Conservation (phyloP, 345 rosid species). For the Hibiscus mutabilis region DNA sequence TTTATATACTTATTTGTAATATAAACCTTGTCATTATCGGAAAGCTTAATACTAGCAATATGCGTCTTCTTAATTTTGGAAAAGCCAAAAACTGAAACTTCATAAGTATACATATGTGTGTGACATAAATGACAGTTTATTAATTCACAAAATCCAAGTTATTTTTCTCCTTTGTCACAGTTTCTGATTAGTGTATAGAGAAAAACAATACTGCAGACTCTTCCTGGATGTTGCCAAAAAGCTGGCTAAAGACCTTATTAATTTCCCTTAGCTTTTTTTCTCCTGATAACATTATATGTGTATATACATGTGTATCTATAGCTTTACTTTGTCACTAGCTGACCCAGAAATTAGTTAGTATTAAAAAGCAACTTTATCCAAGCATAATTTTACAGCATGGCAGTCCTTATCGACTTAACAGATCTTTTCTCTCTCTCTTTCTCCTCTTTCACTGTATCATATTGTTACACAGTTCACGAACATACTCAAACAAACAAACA, state of each 20-base stretch:
- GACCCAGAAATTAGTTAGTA: conserved; percentile 15
- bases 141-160: conserved; percentile 31
- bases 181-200: conserved; percentile 21
- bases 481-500: background rate
- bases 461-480: background rate
- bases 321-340: background rate
- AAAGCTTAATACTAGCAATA: background rate
- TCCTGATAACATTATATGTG: conserved; percentile 16
- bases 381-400: conserved; percentile 4
- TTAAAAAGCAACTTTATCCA: conserved; percentile 12
- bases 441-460: background rate
- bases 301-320: background rate
- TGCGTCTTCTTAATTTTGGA: too few species aligned
- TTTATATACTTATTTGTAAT: too few species aligned
- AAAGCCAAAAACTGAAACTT: background rate
- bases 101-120: background rate
- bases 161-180: conserved; percentile 21
- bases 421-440: background rate
- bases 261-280: conserved; percentile 23
- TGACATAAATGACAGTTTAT: too few species aligned
- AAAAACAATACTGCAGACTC: conserved; percentile 34
- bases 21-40: too few species aligned
- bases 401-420: background rate
- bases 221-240: conserved; percentile 50
- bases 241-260: conserved; percentile 56